These are phyloP conservation scores for Aphanoascus verrucosus DNA, from an alignment of 2,329 filamentous ascomycete genomes.

Conservation along the genomic window DNA sequence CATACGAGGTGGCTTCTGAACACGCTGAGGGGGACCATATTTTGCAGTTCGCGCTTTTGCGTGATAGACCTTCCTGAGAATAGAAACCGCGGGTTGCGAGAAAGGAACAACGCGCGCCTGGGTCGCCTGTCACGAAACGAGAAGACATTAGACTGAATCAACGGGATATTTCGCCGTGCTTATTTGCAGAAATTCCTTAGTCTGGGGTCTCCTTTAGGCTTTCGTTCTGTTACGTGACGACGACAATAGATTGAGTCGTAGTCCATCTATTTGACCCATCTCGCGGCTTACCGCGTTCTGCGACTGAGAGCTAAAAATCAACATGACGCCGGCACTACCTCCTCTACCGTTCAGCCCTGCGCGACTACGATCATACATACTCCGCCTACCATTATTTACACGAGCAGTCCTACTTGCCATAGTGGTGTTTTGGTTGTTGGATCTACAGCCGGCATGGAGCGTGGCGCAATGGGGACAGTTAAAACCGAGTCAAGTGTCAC, in stretches of 20 bases:
- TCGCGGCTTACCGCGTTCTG: background rate
- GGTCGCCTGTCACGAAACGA: no score
- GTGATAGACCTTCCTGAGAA: no score
- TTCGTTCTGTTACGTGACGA: background rate
- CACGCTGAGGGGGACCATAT: no score
- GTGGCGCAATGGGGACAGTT: conserved; percentile 67
- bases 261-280: no score
- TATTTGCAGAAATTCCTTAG: no score
- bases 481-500: conserved; percentile 62
- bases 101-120: no score
- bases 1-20: background rate
- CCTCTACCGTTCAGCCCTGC: conserved; percentile 55
- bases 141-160: no score
- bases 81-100: no score
- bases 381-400: conserved; percentile 81
- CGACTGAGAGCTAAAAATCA: background rate
- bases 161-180: no score
- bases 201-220: no score
- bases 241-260: background rate
- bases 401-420: conserved; percentile 58
- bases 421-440: conserved; percentile 56
- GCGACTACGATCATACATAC: conserved; percentile 68
- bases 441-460: conserved; percentile 60
- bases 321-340: conserved; percentile 41
- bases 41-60: no score